Evolutionary conservation across 2,329 filamentous ascomycete species (phyloP).

Genomic region (Zymoseptoria tritici): DNA sequence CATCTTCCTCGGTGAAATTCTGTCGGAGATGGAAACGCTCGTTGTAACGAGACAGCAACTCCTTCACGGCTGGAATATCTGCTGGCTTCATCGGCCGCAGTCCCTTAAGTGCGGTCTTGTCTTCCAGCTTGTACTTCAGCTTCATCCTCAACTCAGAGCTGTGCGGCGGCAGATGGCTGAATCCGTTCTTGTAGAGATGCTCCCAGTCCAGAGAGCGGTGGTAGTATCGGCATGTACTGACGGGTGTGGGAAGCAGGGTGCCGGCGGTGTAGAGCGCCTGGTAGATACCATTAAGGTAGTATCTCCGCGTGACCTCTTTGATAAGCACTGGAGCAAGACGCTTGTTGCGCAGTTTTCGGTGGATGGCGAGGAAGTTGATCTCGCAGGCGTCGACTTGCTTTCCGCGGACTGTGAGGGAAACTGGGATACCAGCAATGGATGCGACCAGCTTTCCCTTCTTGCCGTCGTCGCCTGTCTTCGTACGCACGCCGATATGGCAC

Average conservation of each 20-base stretch:
- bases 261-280: slow-evolving; percentile 96
- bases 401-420: slow-evolving; percentile 70
- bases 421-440: slow-evolving; percentile 90
- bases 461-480: slow-evolving; percentile 39
- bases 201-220: slow-evolving; percentile 92
- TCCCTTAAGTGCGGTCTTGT: slow-evolving; percentile 60
- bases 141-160: slow-evolving; percentile 83
- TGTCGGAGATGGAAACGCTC: slow-evolving; percentile 77
- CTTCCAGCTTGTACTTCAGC: slow-evolving; percentile 73
- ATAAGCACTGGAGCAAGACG: slow-evolving; percentile 89
- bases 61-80: slow-evolving; percentile 69
- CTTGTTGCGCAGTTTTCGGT: slow-evolving; percentile 95
- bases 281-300: slow-evolving; percentile 78
- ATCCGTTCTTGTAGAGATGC: slow-evolving; percentile 90
- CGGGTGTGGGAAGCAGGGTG: slow-evolving; percentile 79
- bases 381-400: slow-evolving; percentile 73
- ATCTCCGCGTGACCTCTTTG: slow-evolving; percentile 91
- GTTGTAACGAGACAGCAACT: slow-evolving; percentile 70
- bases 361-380: slow-evolving; percentile 96
- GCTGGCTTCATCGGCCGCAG: slow-evolving; percentile 71
- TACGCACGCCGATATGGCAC: slow-evolving; percentile 92
- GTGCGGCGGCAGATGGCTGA: slow-evolving; percentile 75
- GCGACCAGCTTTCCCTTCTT: slow-evolving; percentile 83
- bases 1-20: slow-evolving; percentile 69
- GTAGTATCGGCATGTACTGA: slow-evolving; percentile 91